Evolutionary conservation across 2,329 filamentous ascomycete genomes (phyloP).

Genomic region (Cytospora piceae): DNA sequence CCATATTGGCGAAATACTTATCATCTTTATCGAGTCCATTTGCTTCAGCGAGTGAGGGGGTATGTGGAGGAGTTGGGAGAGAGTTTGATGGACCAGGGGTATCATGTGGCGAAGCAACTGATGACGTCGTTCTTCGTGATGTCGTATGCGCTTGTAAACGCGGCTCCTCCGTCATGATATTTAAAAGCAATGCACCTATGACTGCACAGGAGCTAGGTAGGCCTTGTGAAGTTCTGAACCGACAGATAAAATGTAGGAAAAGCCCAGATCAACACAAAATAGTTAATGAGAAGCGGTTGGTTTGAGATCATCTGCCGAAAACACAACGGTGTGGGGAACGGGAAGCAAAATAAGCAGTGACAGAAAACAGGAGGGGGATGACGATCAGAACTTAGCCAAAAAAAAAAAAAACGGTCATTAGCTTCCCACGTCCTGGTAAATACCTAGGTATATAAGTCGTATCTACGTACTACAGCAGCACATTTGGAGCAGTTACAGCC

Average conservation of each 20-base stretch:
- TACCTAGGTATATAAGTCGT: not conserved
- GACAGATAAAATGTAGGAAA: not conserved
- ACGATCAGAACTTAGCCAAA: not conserved
- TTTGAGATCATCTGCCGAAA: not conserved
- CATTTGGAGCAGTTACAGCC: not conserved
- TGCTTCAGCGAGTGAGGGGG: slow-evolving; percentile 9
- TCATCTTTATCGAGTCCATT: slow-evolving; percentile 6
- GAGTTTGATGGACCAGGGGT: not conserved
- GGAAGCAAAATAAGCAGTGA: not conserved
- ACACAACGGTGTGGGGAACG: not conserved
- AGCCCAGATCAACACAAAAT: not conserved
- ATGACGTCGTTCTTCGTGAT: slow-evolving; percentile 24
- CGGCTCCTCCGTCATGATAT: not conserved
- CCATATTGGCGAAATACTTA: slow-evolving; percentile 1
- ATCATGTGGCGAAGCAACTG: slow-evolving; percentile 17
- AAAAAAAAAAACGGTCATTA: not conserved
- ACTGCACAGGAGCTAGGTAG: not conserved
- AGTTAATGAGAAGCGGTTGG: not conserved
- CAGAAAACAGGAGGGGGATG: not conserved
- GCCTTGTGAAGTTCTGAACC: not conserved
- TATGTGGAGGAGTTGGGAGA: slow-evolving; percentile 24
- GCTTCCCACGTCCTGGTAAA: not conserved
- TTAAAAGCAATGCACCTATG: not conserved
- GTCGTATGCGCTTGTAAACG: slow-evolving; percentile 4
- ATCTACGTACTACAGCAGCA: too few species aligned